Percentiles rank a stretch among this genome's conserved stretches.
Conservation (phyloP, 208 protist genomes). For the Lotmaria passim region DNA sequence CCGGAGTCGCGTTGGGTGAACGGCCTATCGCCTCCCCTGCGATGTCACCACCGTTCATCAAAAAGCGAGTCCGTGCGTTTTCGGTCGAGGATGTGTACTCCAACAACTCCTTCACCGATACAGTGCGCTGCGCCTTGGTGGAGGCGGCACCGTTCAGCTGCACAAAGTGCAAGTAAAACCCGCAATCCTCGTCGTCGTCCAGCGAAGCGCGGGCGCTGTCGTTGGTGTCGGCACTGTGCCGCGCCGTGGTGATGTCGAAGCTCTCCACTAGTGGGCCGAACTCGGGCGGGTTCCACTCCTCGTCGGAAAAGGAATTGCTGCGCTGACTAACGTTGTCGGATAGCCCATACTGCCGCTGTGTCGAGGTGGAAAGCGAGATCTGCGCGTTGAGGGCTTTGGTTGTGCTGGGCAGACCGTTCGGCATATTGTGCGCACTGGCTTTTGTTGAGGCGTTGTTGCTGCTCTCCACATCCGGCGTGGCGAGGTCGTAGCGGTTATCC, state of each 20-base stretch:
- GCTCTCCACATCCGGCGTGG: constrained; percentile 1
- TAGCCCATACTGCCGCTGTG: constrained; percentile 16
- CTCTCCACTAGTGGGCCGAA: constrained; percentile 10
- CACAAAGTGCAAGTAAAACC: constrained; percentile 13
- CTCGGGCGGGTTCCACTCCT: constrained; percentile 19
- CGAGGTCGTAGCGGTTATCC: background rate
- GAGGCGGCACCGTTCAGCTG: background rate
- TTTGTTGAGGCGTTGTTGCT: background rate
- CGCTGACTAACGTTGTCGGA: constrained; percentile 9
- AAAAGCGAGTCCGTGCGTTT: background rate
- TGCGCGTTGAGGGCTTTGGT: background rate
- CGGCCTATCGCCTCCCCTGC: background rate
- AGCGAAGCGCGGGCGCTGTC: background rate
- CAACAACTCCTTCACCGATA: constrained; percentile 1
- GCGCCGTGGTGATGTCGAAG: background rate
- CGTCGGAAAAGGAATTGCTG: background rate
- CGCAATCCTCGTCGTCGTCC: background rate
- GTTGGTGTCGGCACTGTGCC: background rate
- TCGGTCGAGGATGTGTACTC: background rate
- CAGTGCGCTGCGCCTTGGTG: background rate
- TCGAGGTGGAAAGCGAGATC: constrained; percentile 3
- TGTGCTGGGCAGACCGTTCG: background rate
- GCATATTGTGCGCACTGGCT: background rate
- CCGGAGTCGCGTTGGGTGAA: background rate
- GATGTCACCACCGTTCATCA: background rate